Conservation (phyloP, 2,329 filamentous ascomycete genomes). For the Cytospora schulzeri region DNA sequence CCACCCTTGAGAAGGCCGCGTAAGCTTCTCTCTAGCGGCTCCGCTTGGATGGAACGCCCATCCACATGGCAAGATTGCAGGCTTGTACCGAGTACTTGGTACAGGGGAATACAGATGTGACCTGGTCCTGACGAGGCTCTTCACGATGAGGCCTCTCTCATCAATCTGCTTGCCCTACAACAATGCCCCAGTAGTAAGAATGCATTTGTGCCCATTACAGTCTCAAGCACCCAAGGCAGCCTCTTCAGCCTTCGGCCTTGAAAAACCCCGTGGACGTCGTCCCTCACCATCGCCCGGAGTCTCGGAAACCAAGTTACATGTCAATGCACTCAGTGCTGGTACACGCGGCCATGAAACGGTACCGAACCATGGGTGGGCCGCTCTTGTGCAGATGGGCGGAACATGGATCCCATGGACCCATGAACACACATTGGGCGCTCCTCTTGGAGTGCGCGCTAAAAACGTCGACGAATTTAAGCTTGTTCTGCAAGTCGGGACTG, state of each 20-base stretch:
- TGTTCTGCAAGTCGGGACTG: constrained; percentile 25
- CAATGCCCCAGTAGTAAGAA: not conserved
- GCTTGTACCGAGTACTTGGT: constrained; percentile 16
- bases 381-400: not conserved
- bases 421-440: constrained; percentile 5
- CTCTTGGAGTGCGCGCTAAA: constrained; percentile 25
- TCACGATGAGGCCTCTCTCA: not conserved
- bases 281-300: not conserved
- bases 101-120: not conserved
- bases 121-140: constrained; percentile 2
- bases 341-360: constrained; percentile 22
- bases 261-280: too few species aligned
- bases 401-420: not conserved
- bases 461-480: constrained; percentile 27
- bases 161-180: not conserved
- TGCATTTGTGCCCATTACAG: not conserved
- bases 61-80: constrained; percentile 25
- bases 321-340: too few species aligned
- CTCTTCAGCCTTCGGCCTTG: too few species aligned
- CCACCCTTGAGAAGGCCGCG: constrained; percentile 24
- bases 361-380: constrained; percentile 10
- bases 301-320: not conserved
- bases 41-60: constrained; percentile 24
- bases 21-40: constrained; percentile 29
- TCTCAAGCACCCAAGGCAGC: not conserved